Conservation (phyloP, 2,329 filamentous ascomycete genomes). For the Ramularia endophylla region DNA sequence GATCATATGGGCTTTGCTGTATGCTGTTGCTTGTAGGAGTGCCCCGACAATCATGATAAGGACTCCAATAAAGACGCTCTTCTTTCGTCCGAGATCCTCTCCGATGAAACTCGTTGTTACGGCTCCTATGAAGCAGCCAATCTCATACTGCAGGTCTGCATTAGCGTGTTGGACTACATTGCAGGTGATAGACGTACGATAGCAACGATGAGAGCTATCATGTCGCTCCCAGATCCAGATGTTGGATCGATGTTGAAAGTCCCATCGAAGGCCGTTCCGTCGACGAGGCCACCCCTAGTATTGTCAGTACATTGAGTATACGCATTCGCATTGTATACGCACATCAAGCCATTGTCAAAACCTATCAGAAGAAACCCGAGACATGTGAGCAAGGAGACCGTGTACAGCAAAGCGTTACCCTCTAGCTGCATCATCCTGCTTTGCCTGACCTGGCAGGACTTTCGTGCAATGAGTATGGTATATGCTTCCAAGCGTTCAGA, state of each 20-base stretch:
- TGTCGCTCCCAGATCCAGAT: slow-evolving; percentile 26
- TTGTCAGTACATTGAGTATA: slow-evolving; percentile 5
- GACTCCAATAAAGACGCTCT: slow-evolving; percentile 39
- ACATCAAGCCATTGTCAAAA: slow-evolving; percentile 43
- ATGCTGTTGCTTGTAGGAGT: slow-evolving; percentile 38
- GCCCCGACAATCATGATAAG: slow-evolving; percentile 41
- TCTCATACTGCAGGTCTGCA: slow-evolving; percentile 15
- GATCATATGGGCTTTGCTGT: slow-evolving; percentile 36
- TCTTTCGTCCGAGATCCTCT: slow-evolving; percentile 41
- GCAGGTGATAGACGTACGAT: slow-evolving; percentile 25
- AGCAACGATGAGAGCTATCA: slow-evolving; percentile 44
- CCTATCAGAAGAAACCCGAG: slow-evolving; percentile 46
- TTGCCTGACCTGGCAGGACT: slow-evolving; percentile 1
- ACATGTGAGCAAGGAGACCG: slow-evolving; percentile 42
- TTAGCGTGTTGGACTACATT: neutral
- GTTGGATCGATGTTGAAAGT: slow-evolving; percentile 38
- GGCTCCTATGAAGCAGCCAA: slow-evolving; percentile 42
- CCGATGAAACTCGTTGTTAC: slow-evolving; percentile 36
- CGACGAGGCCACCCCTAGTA: slow-evolving; percentile 31
- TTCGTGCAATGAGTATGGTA: too few relatives aligned
- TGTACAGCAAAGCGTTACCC: slow-evolving; percentile 37
- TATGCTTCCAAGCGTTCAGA: too few relatives aligned
- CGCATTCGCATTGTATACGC: slow-evolving; percentile 15
- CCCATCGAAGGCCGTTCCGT: slow-evolving; percentile 35
- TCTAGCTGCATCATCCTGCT: slow-evolving; percentile 22